Evolutionary conservation across 78 protist genomes (phyloP).

Genomic region (Dictyostelium purpureum): DNA sequence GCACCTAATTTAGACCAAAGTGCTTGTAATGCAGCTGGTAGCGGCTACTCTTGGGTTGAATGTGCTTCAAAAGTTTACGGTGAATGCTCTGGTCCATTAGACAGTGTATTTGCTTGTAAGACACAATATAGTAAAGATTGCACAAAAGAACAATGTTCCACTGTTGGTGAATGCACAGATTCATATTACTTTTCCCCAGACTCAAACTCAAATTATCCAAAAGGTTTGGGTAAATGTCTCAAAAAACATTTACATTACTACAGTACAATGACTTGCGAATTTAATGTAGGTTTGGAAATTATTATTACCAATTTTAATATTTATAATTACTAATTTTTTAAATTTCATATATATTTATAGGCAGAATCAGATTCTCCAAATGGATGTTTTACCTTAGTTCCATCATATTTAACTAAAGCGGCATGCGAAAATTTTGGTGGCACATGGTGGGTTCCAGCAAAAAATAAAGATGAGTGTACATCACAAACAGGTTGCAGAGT

Average conservation of each 20-base stretch:
- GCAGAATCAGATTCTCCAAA: not conserved
- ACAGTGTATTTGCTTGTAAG: not conserved
- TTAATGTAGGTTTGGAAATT: no score
- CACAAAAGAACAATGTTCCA: not conserved
- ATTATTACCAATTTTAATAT: no score
- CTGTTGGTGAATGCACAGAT: not conserved
- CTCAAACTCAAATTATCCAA: not conserved
- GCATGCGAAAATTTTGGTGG: no score
- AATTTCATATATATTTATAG: no score
- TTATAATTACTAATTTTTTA: no score
- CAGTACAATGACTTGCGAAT: no score
- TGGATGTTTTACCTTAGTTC: not conserved
- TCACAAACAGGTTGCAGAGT: not conserved
- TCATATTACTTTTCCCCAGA: not conserved
- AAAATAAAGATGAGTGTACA: not conserved
- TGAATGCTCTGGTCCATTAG: not conserved
- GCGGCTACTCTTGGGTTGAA: not conserved
- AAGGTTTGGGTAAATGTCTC: not conserved
- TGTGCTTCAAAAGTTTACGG: not conserved
- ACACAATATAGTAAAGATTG: not conserved
- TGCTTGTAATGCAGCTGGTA: not conserved
- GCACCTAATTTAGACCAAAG: not conserved
- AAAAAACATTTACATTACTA: no score
- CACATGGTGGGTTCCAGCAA: slow-evolving; percentile 29
- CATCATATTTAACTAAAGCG: not conserved